Percentiles rank a stretch among this genome's conserved stretches.
phyloP scores from a whole-genome alignment of 306 rosid genomes.

The Adenanthera pavonina region DNA sequence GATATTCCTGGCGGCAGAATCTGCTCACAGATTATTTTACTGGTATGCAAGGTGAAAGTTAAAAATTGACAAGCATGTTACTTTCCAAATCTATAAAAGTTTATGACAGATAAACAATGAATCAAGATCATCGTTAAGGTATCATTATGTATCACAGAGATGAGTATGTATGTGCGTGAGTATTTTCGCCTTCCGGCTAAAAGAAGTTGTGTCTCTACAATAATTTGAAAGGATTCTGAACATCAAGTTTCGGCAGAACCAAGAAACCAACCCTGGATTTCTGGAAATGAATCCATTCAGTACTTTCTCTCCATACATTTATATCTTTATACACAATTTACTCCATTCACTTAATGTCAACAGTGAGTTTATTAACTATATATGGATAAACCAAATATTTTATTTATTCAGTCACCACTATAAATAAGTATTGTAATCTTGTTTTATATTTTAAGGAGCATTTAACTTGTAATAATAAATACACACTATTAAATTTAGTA shows the following conservation, averaged over 20 bases:
- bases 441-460: too few species aligned
- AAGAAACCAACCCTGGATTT: neutral
- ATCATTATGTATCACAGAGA: neutral
- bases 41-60: neutral
- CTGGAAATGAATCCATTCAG: too few species aligned
- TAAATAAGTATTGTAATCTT: too few species aligned
- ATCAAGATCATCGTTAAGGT: neutral
- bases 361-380: too few species aligned
- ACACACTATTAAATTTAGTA: too few species aligned
- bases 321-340: too few species aligned
- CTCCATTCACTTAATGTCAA: too few species aligned
- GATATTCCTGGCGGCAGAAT: neutral
- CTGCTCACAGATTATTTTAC: neutral
- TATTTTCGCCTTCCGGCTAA: neutral
- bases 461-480: too few species aligned
- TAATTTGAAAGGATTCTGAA: conserved; percentile 17
- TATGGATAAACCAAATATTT: too few species aligned
- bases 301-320: too few species aligned
- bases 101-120: neutral
- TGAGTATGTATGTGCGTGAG: neutral
- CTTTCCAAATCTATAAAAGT: neutral
- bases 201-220: neutral
- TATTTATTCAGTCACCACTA: too few species aligned
- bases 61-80: neutral
- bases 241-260: conserved; percentile 13